Percentiles rank a stretch among this genome's conserved stretches.
Evolutionary conservation across 2,329 filamentous ascomycete genomes (phyloP).

Genomic region (Fusarium coicis): DNA sequence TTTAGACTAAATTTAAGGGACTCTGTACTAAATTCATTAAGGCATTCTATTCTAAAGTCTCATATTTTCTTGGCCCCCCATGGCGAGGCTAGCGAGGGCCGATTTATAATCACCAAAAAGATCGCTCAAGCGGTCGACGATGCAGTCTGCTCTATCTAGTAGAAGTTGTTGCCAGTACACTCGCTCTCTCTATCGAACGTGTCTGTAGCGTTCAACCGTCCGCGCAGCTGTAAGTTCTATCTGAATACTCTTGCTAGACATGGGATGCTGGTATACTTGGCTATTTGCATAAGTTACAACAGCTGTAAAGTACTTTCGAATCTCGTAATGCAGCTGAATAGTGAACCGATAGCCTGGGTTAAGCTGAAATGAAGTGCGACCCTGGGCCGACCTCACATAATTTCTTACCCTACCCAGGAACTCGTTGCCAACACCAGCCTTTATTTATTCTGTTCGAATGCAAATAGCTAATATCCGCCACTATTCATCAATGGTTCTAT

Average conservation of each 20-base stretch:
- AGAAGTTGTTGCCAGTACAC: too few species aligned
- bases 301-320: neutral
- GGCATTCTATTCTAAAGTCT: too few species aligned
- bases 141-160: too few species aligned
- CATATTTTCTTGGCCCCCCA: too few species aligned
- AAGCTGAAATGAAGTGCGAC: neutral
- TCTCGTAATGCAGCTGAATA: neutral
- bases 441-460: neutral
- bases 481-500: conserved; percentile 10
- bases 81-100: too few species aligned
- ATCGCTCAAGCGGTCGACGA: too few species aligned
- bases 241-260: neutral
- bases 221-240: neutral
- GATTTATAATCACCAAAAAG: too few species aligned
- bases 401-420: neutral
- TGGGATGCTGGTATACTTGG: neutral
- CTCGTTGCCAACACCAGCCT: neutral
- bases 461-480: neutral
- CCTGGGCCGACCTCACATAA: neutral
- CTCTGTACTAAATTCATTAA: too few species aligned
- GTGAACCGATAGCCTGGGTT: neutral
- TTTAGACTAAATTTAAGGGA: too few species aligned
- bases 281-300: neutral
- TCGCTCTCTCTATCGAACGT: neutral
- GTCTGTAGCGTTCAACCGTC: neutral